Percentiles rank a stretch among this genome's conserved stretches.
These are phyloP conservation scores for Ophiocordyceps polyrhachis-furcata DNA, from an alignment of 2,329 filamentous ascomycete genomes.

Conservation along the genomic window DNA sequence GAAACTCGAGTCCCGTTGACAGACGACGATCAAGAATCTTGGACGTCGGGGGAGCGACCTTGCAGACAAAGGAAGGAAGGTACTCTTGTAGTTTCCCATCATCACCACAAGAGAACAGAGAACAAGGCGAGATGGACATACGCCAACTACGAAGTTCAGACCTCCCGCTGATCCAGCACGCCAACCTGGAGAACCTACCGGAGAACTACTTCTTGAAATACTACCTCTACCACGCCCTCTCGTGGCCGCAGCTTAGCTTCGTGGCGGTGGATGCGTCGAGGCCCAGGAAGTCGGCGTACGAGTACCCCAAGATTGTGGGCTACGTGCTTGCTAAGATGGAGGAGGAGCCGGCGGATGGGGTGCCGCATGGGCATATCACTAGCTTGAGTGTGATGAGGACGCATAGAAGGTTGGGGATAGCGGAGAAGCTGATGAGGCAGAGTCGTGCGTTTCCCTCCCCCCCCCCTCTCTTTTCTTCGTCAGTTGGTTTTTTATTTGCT, in stretches of 20 bases:
- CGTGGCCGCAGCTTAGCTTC: constrained; percentile 93
- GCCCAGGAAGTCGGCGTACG: constrained; percentile 57
- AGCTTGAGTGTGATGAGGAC: constrained; percentile 92
- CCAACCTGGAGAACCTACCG: constrained; percentile 95
- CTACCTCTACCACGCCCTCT: constrained; percentile 96
- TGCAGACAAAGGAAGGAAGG: too few species aligned
- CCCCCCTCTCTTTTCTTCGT: background rate
- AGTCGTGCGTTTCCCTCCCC: constrained; percentile 44
- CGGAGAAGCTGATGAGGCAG: constrained; percentile 95
- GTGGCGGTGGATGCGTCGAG: constrained; percentile 85
- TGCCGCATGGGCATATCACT: constrained; percentile 92
- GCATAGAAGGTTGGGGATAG: constrained; percentile 74
- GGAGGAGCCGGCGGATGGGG: constrained; percentile 79
- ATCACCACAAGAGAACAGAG: too few species aligned
- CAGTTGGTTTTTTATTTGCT: background rate
- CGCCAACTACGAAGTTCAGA: constrained; percentile 67
- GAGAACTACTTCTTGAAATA: constrained; percentile 99
- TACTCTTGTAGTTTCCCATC: too few species aligned
- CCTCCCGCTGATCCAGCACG: constrained; percentile 86
- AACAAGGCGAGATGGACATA: constrained; percentile 61
- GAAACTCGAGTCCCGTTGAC: too few species aligned
- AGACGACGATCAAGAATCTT: too few species aligned
- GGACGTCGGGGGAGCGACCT: too few species aligned
- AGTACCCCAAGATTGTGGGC: constrained; percentile 93
- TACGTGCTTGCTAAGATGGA: constrained; percentile 99